Evolutionary conservation across 1,284 basidiomycete genomes (phyloP), one percentile per base, ranked within the genome.

Genomic region (Cystobasidium sp.): DNA sequence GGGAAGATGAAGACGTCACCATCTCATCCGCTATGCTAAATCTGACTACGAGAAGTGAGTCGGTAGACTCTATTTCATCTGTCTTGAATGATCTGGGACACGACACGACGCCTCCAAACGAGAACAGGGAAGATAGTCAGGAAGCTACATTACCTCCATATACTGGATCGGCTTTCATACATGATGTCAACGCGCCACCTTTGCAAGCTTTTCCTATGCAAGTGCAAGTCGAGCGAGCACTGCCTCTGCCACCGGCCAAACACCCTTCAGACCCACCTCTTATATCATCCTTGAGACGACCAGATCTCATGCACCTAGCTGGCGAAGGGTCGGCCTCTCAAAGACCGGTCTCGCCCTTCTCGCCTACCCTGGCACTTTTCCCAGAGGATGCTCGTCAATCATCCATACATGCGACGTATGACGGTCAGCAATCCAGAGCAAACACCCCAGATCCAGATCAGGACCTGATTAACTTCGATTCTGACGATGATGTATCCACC

Each of bases 381-480:
- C 20, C 24, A 22, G 62, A 65, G 12, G 24, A 46, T 46, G 22
- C 49, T 52, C 18, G 44, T 31, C 31, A 31, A 7, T 49, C 64
- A n/a, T n/a, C 22, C 1, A 53, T 20, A 6, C 8, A 16, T 12
- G 44, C 64, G 14, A 8, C 16, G 24, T 37, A 39, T 22, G 64
- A 59, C 37, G 20, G 39, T 62, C 14, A 18, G 9, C 61, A 31
- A 31, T 31, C 31, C 31, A 31, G 61, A 43, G 12, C 61, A 31
- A 14, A 49, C 14, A 63, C 20, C 22, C 61, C 64, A 44, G 41
- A 44, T 47, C 20, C 39, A 7, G 63, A 65, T 43, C 55, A 18
- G 6, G 70, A 73, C 24, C 53, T 73, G 3, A 73, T 73, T 37
- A 51, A 73, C 37, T 73, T 73, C 43, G 70, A 73, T 22, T 65